Evolutionary conservation across 176 grass and related monocot species (phyloP), one percentile per base, ranked within the genome.

Genomic region (Hyparrhenia diplandra): DNA sequence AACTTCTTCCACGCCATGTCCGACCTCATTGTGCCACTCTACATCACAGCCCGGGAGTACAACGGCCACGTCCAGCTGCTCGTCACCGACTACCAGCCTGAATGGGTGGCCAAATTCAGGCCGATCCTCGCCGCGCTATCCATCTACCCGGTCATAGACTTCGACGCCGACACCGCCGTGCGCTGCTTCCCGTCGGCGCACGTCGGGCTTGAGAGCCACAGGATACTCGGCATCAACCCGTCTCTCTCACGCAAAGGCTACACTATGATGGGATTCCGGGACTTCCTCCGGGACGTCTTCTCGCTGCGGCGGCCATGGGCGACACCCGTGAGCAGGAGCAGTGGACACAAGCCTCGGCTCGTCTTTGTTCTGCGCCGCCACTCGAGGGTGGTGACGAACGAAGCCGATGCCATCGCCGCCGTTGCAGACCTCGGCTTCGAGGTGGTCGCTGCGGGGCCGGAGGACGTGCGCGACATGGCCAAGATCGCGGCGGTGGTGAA

Each of bases 1-100:
- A 97, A 97, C 68, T 77, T 82, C 83, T 97, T 92, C 83, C 94
- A 93, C 47, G 77, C 83, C 68, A 86, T 93, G 70, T 87, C 64
- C 35, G 94, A 97, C 79, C 66, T 97, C 14, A 11, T 97, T 20
- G 42, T 97, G 23, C 94, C 94, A 0, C 90, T 97, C 41, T 97
- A 89, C 80, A 72, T 67, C 41, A 97, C 86, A 1, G 57, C 86
- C 1, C 73, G 73, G 3, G 81, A 85, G 67, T 87, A 80, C 86
- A 37, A 76, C 1, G 58, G 88, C 30, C 76, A 42, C 63, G 90
- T 97, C 20, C 84, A 85, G 85, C 88, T 93, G 29, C 68, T 97
- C 3, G 86, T 59, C 21, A 32, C 84, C 13, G 79, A 89, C 41
- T 85, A 90, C 76, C 54, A 67, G 59, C 4, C 7, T 2, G 10